Evolutionary conservation across 805 yeast genomes (phyloP).

Genomic region (Saturnispora ahearnii): DNA sequence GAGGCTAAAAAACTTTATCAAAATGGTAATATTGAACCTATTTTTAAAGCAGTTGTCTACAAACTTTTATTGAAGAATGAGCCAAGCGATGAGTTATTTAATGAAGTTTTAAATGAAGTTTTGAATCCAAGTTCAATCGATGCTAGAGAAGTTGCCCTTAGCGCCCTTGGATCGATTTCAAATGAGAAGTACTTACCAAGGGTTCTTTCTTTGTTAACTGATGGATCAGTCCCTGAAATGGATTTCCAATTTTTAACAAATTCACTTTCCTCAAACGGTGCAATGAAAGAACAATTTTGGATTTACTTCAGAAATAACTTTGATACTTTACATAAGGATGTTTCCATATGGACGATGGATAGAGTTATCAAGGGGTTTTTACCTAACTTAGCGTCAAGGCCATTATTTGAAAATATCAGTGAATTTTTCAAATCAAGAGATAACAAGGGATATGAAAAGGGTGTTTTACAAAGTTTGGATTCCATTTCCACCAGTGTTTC

Average conservation of each 20-base stretch:
- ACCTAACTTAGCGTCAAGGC: constrained; percentile 28
- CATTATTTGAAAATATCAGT: constrained; percentile 30
- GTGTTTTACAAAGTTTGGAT: constrained; percentile 49
- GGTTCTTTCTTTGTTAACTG: constrained; percentile 33
- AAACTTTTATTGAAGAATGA: constrained; percentile 34
- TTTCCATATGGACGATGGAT: constrained; percentile 30
- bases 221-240: constrained; percentile 45
- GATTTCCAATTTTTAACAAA: constrained; percentile 45
- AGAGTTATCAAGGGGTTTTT: constrained; percentile 29
- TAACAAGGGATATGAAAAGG: constrained; percentile 48
- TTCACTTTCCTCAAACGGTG: constrained; percentile 38
- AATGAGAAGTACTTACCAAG: constrained; percentile 30
- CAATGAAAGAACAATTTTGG: constrained; percentile 39
- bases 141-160: constrained; percentile 47
- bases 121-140: constrained; percentile 45
- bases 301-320: constrained; percentile 41
- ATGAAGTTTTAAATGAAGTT: constrained; percentile 38
- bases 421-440: constrained; percentile 39
- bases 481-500: constrained; percentile 38
- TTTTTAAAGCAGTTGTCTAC: constrained; percentile 36
- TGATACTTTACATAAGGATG: constrained; percentile 32
- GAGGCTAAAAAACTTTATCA: constrained; percentile 11
- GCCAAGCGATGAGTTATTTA: constrained; percentile 27
- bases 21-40: constrained; percentile 25
- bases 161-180: constrained; percentile 42